These are phyloP conservation scores for Dothistroma septosporum DNA, from an alignment of 2,329 filamentous ascomycete genomes.

Conservation along the genomic window DNA sequence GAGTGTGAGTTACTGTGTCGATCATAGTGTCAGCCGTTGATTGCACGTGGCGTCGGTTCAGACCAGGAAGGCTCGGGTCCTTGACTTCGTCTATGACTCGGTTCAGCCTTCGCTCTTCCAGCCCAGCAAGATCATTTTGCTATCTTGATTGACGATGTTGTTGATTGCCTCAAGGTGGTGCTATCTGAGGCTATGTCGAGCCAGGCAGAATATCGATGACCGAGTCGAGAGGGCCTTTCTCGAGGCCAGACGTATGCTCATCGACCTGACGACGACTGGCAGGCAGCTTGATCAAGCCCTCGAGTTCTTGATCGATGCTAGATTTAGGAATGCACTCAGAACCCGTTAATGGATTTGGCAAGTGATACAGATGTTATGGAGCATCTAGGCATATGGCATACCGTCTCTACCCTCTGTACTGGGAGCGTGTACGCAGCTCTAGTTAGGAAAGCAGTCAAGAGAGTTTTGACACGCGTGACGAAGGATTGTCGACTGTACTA, in stretches of 20 bases:
- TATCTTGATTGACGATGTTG: background rate
- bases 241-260: background rate
- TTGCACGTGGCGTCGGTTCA: no score
- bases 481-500: background rate
- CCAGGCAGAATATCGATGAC: background rate
- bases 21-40: no score
- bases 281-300: background rate
- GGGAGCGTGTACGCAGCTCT: constrained; percentile 1
- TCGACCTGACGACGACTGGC: background rate
- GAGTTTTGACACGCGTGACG: constrained; percentile 4
- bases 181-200: background rate
- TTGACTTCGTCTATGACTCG: no score
- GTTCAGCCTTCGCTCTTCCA: no score
- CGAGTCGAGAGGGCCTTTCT: background rate
- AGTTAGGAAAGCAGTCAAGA: constrained; percentile 5
- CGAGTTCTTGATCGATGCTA: background rate
- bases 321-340: background rate
- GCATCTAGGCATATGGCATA: background rate
- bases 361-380: no score
- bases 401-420: background rate
- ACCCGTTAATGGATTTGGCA: background rate
- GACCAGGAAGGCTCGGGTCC: no score
- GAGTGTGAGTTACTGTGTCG: no score
- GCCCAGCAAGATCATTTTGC: no score
- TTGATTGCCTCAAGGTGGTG: background rate